A percentile compares a stretch with the other conserved stretches of the same genome.
Conservation (phyloP, 441 rosid genomes). For the Iberis amara region DNA sequence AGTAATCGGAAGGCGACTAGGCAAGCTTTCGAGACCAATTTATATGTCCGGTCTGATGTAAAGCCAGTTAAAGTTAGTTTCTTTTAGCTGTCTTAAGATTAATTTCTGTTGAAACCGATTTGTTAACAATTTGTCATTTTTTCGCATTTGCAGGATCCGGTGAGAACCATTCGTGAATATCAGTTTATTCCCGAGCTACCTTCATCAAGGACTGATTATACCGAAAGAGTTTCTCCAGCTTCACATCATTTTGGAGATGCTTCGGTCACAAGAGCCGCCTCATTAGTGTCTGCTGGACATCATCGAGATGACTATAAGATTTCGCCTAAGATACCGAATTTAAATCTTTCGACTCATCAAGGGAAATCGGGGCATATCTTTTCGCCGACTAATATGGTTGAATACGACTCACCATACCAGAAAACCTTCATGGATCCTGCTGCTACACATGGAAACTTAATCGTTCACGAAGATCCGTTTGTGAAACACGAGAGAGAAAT, state of each 20-base stretch:
- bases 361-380: constrained; percentile 46
- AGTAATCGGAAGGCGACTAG: constrained; percentile 39
- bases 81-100: constrained; percentile 3
- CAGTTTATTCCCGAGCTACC: constrained; percentile 90
- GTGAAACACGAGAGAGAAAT: constrained; percentile 47
- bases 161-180: constrained; percentile 68
- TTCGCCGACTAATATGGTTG: constrained; percentile 38
- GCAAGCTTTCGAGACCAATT: constrained; percentile 39
- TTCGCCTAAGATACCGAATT: constrained; percentile 47
- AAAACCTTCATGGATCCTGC: constrained; percentile 40
- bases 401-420: constrained; percentile 43
- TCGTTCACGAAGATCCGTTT: constrained; percentile 42
- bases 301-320: constrained; percentile 44
- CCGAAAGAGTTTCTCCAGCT: constrained; percentile 48
- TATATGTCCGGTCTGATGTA: constrained; percentile 40
- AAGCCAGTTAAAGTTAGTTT: constrained; percentile 44
- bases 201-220: constrained; percentile 50
- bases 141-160: constrained; percentile 36
- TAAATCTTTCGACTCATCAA: constrained; percentile 64
- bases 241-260: constrained; percentile 40
- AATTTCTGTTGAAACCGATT: not conserved
- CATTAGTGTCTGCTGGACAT: constrained; percentile 37
- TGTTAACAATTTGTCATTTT: not conserved
- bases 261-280: constrained; percentile 38
- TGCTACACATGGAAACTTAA: constrained; percentile 37